These are phyloP conservation scores for Quercus tomentella DNA, from an alignment of 331 rosid genomes.

Conservation along the genomic window DNA sequence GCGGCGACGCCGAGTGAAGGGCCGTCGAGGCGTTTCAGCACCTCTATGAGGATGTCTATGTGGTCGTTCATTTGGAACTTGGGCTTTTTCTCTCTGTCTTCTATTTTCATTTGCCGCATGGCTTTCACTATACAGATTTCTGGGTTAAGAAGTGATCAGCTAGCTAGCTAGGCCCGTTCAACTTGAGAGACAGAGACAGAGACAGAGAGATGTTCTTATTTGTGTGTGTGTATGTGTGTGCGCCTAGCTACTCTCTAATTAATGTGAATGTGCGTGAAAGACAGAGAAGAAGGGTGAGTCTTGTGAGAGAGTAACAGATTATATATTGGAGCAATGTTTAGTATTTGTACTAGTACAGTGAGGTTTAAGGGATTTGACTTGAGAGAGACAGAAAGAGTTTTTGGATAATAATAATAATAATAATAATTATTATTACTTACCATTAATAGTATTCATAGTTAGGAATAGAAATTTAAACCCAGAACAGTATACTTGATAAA, in stretches of 20 bases:
- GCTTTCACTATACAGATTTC: not conserved
- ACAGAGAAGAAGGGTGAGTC: not conserved
- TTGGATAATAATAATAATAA: not conserved
- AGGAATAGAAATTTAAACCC: too few relatives aligned
- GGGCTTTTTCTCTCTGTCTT: constrained; percentile 17
- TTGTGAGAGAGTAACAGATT: not conserved
- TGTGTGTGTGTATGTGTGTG: too few relatives aligned
- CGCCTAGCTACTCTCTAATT: not conserved
- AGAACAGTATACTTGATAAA: too few relatives aligned
- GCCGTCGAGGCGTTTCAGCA: constrained; percentile 87
- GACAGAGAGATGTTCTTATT: not conserved
- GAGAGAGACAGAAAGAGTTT: not conserved
- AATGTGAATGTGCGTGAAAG: not conserved
- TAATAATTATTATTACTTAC: too few relatives aligned
- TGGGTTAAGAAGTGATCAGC: too few relatives aligned
- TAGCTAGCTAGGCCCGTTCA: too few relatives aligned
- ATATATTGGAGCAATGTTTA: not conserved
- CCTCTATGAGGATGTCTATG: constrained; percentile 74
- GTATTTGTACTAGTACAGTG: not conserved
- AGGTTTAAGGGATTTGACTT: constrained; percentile 27
- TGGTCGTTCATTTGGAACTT: constrained; percentile 80
- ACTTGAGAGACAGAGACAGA: not conserved
- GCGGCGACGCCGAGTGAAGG: constrained; percentile 80
- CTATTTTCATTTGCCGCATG: constrained; percentile 20
- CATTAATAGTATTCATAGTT: too few relatives aligned